These are phyloP conservation scores for Xylaria sp. DNA, from an alignment of 2,329 filamentous ascomycete species.

Conservation along the genomic window DNA sequence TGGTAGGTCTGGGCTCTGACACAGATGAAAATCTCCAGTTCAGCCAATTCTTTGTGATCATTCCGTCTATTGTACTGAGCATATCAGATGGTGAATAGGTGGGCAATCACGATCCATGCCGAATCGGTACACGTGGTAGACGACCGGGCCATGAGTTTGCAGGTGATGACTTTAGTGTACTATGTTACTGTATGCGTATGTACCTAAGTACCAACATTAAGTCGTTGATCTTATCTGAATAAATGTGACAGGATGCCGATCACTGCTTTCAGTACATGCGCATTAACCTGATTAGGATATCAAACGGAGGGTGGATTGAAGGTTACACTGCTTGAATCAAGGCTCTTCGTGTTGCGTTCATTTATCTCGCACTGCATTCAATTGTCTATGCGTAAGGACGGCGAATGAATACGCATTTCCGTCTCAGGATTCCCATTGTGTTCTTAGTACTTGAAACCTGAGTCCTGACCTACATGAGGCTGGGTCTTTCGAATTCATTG, in stretches of 20 bases:
- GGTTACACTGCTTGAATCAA: constrained; percentile 7
- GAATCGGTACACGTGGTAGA: neutral
- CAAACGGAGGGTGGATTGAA: neutral
- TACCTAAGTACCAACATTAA: neutral
- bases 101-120: neutral
- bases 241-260: neutral
- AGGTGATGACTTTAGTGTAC: neutral
- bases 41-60: neutral
- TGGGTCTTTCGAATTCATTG: neutral
- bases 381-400: neutral
- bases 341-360: neutral
- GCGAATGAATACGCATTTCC: neutral
- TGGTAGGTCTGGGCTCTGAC: neutral
- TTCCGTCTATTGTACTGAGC: neutral
- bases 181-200: neutral
- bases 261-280: neutral
- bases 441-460: neutral
- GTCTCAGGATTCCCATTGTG: too few relatives aligned
- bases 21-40: neutral
- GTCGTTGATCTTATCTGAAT: constrained; percentile 1
- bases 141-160: neutral
- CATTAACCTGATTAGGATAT: neutral
- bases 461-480: neutral
- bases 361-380: neutral
- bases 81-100: neutral